Percentiles rank a stretch among this genome's conserved stretches.
Evolutionary conservation across 306 rosid genomes (phyloP).

Genomic region (cucumber (Cucumis sativus)): Cucumber_9930_V3 NC_026655.2:3862001-3862500

Average conservation of each 20-base stretch:
- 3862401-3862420: slow-evolving; percentile 80
- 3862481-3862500: slow-evolving; percentile 20
- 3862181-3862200: background rate
- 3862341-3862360: slow-evolving; percentile 90
- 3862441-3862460: slow-evolving; percentile 75
- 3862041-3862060: background rate
- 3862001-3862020: background rate
- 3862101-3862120: background rate
- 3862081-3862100: background rate
- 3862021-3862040: background rate
- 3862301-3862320: slow-evolving; percentile 57
- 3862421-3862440: slow-evolving; percentile 67
- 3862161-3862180: background rate
- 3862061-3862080: background rate
- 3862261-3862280: slow-evolving; percentile 86
- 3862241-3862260: slow-evolving; percentile 25
- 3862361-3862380: slow-evolving; percentile 77
- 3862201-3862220: background rate
- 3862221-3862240: background rate
- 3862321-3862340: slow-evolving; percentile 54
- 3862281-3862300: slow-evolving; percentile 46
- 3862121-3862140: background rate
- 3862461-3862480: slow-evolving; percentile 71
- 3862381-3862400: slow-evolving; percentile 72
- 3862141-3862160: background rate